Evolutionary conservation across 129 eudicot species (phyloP).

Genomic region (Flaveria bidentis): DNA sequence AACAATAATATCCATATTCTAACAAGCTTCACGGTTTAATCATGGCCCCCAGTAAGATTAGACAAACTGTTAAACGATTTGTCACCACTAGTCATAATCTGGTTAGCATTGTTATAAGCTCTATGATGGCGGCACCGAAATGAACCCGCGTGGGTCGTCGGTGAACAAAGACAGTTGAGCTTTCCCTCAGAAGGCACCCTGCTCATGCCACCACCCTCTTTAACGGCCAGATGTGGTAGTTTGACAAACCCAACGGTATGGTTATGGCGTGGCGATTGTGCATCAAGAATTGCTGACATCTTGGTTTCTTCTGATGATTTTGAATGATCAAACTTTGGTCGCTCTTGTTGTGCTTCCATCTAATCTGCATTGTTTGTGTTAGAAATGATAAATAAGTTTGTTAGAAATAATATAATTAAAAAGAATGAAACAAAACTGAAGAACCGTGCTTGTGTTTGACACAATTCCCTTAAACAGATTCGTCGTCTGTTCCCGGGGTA

Average conservation of each 20-base stretch:
- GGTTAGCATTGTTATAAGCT: not conserved
- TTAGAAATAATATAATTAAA: too few relatives aligned
- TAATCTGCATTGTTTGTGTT: not conserved
- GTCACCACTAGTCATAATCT: not conserved
- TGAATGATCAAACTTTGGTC: not conserved
- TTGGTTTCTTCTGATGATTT: constrained; percentile 9
- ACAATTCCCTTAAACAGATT: too few relatives aligned
- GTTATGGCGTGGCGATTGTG: not conserved
- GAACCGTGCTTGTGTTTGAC: too few relatives aligned
- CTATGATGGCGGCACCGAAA: constrained; percentile 21
- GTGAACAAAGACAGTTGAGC: constrained; percentile 5
- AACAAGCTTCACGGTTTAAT: not conserved
- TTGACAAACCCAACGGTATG: not conserved
- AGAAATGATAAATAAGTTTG: too few relatives aligned
- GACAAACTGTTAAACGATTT: constrained; percentile 8
- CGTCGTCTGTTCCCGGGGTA: too few relatives aligned
- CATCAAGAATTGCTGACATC: not conserved
- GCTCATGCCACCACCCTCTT: constrained; percentile 1
- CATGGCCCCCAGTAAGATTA: not conserved
- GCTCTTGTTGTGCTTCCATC: constrained; percentile 9
- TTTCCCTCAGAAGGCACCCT: constrained; percentile 4
- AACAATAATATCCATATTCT: not conserved
- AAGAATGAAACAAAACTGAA: too few relatives aligned
- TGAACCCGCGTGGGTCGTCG: constrained; percentile 19
- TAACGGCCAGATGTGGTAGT: not conserved